Percentiles rank a stretch among this genome's conserved stretches.
phyloP scores from a whole-genome alignment of 2,329 filamentous ascomycete genomes.

The Fusarium continuum region DNA sequence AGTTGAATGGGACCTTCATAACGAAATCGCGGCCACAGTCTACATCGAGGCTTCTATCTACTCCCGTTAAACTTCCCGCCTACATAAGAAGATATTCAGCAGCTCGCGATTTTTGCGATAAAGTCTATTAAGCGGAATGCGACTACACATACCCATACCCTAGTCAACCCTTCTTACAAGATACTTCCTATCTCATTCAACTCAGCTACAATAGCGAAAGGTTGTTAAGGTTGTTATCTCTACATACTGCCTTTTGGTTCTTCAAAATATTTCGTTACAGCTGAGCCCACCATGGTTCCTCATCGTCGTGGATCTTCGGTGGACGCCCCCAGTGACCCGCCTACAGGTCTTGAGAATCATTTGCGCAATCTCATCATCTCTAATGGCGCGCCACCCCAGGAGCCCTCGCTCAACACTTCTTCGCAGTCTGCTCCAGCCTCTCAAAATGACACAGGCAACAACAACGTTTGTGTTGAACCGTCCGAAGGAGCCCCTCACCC shows the following conservation, averaged over 20 bases:
- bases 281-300: constrained; percentile 9
- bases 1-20: constrained; percentile 12
- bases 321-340: background rate
- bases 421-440: background rate
- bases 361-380: constrained; percentile 68
- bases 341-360: constrained; percentile 61
- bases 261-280: background rate
- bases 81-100: background rate
- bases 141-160: background rate
- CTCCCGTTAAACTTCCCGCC: background rate
- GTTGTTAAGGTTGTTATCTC: background rate
- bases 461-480: background rate
- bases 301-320: constrained; percentile 7
- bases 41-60: background rate
- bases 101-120: background rate
- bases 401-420: constrained; percentile 13
- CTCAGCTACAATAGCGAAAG: background rate
- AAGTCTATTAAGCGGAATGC: constrained; percentile 10
- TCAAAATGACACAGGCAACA: background rate
- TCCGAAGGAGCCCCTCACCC: constrained; percentile 17
- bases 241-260: background rate
- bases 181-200: background rate
- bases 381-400: constrained; percentile 51
- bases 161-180: constrained; percentile 15
- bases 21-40: constrained; percentile 1